Conservation (phyloP, 2,329 filamentous ascomycete genomes). For the Ophiostoma montium region DNA sequence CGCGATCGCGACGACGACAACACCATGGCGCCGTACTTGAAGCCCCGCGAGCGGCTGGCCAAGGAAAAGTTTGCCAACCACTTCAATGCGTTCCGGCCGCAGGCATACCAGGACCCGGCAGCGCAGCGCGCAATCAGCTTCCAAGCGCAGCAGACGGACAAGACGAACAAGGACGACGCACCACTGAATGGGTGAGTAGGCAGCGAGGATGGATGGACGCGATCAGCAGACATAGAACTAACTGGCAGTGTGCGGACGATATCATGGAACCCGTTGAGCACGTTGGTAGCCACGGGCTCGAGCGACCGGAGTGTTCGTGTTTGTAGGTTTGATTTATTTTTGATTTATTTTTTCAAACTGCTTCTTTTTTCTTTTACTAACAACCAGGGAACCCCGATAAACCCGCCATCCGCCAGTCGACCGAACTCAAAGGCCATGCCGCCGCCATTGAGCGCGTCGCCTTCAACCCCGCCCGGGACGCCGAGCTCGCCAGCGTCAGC, state of each 20-base stretch:
- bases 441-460: conserved; percentile 59
- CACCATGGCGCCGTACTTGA: conserved; percentile 19
- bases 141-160: neutral
- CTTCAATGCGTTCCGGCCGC: conserved; percentile 55
- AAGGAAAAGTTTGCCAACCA: conserved; percentile 56
- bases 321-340: conserved; percentile 39
- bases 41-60: conserved; percentile 40
- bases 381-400: conserved; percentile 58
- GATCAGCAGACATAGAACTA: neutral
- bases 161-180: conserved; percentile 3
- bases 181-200: conserved; percentile 4
- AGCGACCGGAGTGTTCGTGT: conserved; percentile 57
- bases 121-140: conserved; percentile 16
- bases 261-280: conserved; percentile 79
- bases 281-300: conserved; percentile 69
- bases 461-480: conserved; percentile 65
- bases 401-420: conserved; percentile 57
- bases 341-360: too few species aligned
- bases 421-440: conserved; percentile 55
- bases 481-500: conserved; percentile 61
- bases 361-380: too few species aligned
- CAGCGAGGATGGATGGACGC: neutral
- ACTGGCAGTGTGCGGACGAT: conserved; percentile 55
- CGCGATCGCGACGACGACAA: neutral
- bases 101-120: conserved; percentile 52